Conservation (phyloP, 2,329 filamentous ascomycete genomes). For the Lecanicillium sp. region DNA sequence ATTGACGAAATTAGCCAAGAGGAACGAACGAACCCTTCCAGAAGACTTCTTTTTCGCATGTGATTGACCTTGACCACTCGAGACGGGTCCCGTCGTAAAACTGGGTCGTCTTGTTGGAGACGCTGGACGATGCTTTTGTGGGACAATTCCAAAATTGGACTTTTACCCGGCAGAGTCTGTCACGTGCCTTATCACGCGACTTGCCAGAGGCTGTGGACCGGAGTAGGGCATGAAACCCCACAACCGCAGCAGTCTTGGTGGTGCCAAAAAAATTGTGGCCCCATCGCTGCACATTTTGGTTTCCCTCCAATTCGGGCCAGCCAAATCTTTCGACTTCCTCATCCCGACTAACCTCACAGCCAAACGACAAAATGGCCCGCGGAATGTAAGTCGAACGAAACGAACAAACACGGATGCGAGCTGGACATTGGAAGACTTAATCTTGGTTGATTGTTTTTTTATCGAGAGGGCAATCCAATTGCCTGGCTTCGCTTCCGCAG, state of each 20-base stretch:
- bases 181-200: constrained; percentile 10
- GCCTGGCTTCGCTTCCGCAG: too few relatives aligned
- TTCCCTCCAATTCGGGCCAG: constrained; percentile 10
- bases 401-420: neutral
- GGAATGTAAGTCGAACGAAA: constrained; percentile 44
- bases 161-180: too few relatives aligned
- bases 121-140: too few relatives aligned
- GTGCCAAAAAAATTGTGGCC: constrained; percentile 21
- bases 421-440: neutral
- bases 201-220: neutral
- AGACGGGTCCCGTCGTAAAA: too few relatives aligned
- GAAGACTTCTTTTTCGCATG: too few relatives aligned
- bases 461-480: neutral
- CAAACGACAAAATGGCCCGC: constrained; percentile 51
- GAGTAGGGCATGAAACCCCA: constrained; percentile 28
- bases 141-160: too few relatives aligned
- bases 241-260: constrained; percentile 16
- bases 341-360: constrained; percentile 29
- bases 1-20: too few relatives aligned
- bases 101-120: too few relatives aligned
- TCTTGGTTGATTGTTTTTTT: neutral
- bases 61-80: too few relatives aligned
- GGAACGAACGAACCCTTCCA: too few relatives aligned
- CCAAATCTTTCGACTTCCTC: constrained; percentile 21
- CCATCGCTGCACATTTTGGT: constrained; percentile 18